phyloP scores from a whole-genome alignment of 352 stramenopile species.

The Phytophthora syringae region DNA sequence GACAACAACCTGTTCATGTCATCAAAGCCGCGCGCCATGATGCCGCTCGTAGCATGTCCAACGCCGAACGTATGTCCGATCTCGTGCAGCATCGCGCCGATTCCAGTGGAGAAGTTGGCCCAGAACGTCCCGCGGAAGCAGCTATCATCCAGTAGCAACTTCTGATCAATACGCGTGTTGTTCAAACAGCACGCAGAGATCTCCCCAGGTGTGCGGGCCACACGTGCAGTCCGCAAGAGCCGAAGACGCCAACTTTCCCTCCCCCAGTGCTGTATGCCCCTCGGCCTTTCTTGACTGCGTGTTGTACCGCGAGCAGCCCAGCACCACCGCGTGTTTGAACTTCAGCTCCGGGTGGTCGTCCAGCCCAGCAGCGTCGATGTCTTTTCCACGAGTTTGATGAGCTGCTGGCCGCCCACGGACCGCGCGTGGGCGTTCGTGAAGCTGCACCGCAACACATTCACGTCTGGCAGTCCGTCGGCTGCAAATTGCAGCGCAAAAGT shows the following conservation, averaged over 20 bases:
- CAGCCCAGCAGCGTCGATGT: constrained; percentile 50
- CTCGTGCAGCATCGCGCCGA: constrained; percentile 73
- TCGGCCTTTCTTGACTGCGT: constrained; percentile 50
- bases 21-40: constrained; percentile 78
- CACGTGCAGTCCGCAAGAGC: constrained; percentile 69
- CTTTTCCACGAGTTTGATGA: constrained; percentile 60
- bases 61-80: constrained; percentile 69
- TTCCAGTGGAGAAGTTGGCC: constrained; percentile 69
- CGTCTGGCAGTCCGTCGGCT: constrained; percentile 55
- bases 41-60: constrained; percentile 57
- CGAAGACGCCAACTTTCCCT: constrained; percentile 66
- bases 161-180: constrained; percentile 60
- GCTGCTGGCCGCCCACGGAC: constrained; percentile 60
- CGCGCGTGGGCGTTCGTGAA: constrained; percentile 62
- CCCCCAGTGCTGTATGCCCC: constrained; percentile 68
- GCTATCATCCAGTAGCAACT: constrained; percentile 63
- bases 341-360: constrained; percentile 37
- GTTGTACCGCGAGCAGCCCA: constrained; percentile 74
- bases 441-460: constrained; percentile 57
- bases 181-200: constrained; percentile 61
- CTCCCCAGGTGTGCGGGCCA: constrained; percentile 60
- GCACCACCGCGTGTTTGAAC: constrained; percentile 77
- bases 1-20: constrained; percentile 74
- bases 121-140: constrained; percentile 63
- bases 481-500: constrained; percentile 69